A percentile compares a stretch with the other conserved stretches of the same genome.
These are phyloP conservation scores for Carallia pectinifolia DNA, from an alignment of 345 rosid genomes.

Conservation along the genomic window DNA sequence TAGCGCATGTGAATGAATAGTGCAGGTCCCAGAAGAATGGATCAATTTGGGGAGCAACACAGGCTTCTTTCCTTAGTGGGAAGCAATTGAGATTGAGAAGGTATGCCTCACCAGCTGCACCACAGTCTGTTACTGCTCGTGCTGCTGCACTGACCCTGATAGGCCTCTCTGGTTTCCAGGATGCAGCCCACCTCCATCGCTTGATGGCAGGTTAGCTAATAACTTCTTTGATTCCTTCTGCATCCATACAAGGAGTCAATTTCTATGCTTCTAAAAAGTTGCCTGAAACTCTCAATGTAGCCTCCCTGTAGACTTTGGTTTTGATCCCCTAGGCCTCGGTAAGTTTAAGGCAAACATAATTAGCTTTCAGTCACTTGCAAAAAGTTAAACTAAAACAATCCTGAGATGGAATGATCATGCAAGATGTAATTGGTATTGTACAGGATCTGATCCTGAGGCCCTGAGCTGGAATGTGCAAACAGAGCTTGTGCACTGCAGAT, in stretches of 20 bases:
- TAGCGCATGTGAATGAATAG: constrained; percentile 1
- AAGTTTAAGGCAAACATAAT: constrained; percentile 10
- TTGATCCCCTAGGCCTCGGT: constrained; percentile 97
- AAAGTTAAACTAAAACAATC: background rate
- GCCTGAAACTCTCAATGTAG: constrained; percentile 35
- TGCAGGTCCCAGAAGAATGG: constrained; percentile 63
- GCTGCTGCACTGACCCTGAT: constrained; percentile 67
- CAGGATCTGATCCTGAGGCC: constrained; percentile 93
- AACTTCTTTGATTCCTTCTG: background rate
- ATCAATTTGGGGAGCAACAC: constrained; percentile 39
- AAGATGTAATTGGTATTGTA: background rate
- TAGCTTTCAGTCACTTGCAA: background rate
- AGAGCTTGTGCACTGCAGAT: constrained; percentile 88
- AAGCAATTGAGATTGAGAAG: constrained; percentile 60
- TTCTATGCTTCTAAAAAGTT: background rate
- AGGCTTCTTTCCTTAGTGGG: constrained; percentile 65
- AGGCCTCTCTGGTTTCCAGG: constrained; percentile 99
- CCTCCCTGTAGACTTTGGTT: constrained; percentile 96
- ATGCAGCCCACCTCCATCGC: constrained; percentile 95
- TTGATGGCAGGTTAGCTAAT: constrained; percentile 68
- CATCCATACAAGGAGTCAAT: too few relatives aligned
- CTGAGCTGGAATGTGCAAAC: constrained; percentile 89
- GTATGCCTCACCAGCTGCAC: constrained; percentile 24
- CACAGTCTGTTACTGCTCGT: constrained; percentile 42
- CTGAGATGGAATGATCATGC: background rate